Conservation (phyloP, 1,139 yeast genomes). For the Suhomyces bribrorum region DNA sequence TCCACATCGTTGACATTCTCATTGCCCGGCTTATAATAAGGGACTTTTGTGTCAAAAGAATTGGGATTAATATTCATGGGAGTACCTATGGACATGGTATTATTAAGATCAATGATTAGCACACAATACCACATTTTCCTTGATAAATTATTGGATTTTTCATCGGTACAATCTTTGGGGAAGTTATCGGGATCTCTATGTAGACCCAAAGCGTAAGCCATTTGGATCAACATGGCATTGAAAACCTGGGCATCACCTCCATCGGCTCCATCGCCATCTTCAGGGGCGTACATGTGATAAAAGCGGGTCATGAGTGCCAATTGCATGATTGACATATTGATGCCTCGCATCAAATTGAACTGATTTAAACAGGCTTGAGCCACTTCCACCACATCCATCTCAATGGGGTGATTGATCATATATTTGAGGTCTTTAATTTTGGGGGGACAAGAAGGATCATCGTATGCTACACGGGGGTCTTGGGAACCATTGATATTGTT, state of each 20-base stretch:
- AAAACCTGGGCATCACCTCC: conserved; percentile 46
- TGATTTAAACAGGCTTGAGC: conserved; percentile 40
- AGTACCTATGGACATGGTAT: conserved; percentile 40
- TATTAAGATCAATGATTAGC: conserved; percentile 37
- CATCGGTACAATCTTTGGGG: conserved; percentile 20
- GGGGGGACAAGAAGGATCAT: conserved; percentile 21
- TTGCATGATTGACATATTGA: conserved; percentile 53
- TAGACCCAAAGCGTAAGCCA: conserved; percentile 49
- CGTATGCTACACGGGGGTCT: conserved; percentile 26
- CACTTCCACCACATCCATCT: conserved; percentile 34
- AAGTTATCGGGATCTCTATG: conserved; percentile 46
- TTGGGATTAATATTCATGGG: conserved; percentile 30
- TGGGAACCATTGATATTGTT: conserved; percentile 30
- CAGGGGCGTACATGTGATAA: conserved; percentile 50
- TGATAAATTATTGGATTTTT: conserved; percentile 31
- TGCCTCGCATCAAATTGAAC: conserved; percentile 41
- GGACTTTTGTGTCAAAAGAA: conserved; percentile 35
- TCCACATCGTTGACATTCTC: conserved; percentile 29
- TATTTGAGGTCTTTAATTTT: conserved; percentile 26
- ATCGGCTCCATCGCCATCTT: conserved; percentile 53
- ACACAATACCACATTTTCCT: conserved; percentile 39
- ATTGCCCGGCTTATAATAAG: conserved; percentile 33
- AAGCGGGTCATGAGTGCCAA: conserved; percentile 40
- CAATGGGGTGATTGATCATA: conserved; percentile 33
- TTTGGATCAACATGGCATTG: conserved; percentile 41